Evolutionary conservation across 257 asterid species (phyloP).

Genomic region (Scutellaria baicalensis): DNA sequence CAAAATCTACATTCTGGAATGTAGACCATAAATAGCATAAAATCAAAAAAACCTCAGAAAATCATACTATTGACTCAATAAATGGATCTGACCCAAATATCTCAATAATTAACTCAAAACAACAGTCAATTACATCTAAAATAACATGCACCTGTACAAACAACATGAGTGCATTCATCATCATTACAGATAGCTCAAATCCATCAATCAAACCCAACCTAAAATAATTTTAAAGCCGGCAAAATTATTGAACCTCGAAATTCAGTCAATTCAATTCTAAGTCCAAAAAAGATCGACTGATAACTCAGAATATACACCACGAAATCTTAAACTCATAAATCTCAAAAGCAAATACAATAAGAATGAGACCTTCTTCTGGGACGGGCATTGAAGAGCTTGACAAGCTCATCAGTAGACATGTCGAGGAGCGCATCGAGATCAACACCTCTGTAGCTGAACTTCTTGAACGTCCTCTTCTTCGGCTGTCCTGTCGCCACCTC

Average conservation of each 20-base stretch:
- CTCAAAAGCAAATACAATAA: too few species aligned
- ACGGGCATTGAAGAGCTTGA: conserved; percentile 68
- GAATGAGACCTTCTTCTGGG: conserved; percentile 56
- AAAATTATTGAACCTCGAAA: background rate
- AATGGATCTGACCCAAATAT: too few species aligned
- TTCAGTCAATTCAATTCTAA: background rate
- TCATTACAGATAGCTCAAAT: background rate
- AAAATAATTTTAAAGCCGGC: background rate
- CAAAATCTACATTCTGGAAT: too few species aligned
- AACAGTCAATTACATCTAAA: background rate
- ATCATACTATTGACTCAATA: too few species aligned
- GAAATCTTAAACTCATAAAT: background rate
- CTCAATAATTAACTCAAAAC: too few species aligned
- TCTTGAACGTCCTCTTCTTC: conserved; percentile 80
- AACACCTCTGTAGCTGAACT: conserved; percentile 85
- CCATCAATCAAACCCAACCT: background rate
- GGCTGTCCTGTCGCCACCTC: conserved; percentile 59
- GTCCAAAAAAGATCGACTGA: background rate
- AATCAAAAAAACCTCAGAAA: too few species aligned
- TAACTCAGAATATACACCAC: too few species aligned
- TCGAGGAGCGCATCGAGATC: conserved; percentile 92
- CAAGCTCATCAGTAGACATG: conserved; percentile 84
- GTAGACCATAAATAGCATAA: too few species aligned
- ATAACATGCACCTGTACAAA: background rate
- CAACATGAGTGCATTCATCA: background rate